Evolutionary conservation across 352 stramenopile genomes (phyloP).

Genomic region (Pythium utonaiense): DNA sequence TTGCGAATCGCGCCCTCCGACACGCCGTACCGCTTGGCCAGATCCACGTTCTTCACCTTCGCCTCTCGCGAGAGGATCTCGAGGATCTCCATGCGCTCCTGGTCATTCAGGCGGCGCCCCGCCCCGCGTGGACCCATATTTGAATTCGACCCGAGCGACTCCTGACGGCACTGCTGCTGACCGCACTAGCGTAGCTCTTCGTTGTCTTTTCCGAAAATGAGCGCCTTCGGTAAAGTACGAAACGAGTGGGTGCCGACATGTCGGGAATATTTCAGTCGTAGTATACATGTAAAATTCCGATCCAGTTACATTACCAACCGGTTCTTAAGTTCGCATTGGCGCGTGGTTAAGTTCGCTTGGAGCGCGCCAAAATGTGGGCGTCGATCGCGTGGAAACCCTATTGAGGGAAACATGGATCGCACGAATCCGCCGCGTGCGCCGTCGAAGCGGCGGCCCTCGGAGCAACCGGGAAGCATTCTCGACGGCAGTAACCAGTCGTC

Average conservation of each 20-base stretch:
- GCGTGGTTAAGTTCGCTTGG: constrained; percentile 8
- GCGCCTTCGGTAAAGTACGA: constrained; percentile 28
- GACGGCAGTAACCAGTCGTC: background rate
- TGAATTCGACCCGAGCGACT: background rate
- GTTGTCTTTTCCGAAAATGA: constrained; percentile 26
- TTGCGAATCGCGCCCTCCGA: constrained; percentile 86
- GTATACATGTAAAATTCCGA: background rate
- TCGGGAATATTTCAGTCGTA: background rate
- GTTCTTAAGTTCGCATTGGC: background rate
- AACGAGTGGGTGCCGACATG: constrained; percentile 17
- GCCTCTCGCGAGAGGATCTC: constrained; percentile 72
- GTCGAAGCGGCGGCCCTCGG: constrained; percentile 24
- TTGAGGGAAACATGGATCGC: constrained; percentile 16
- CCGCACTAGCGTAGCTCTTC: constrained; percentile 14
- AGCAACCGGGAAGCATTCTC: constrained; percentile 3
- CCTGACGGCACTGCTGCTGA: too few species aligned
- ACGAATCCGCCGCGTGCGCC: constrained; percentile 27
- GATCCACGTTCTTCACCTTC: constrained; percentile 85
- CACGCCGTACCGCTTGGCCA: constrained; percentile 83
- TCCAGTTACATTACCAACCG: background rate
- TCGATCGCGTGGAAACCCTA: background rate
- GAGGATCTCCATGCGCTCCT: constrained; percentile 89
- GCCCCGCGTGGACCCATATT: constrained; percentile 73
- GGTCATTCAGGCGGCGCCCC: constrained; percentile 80
- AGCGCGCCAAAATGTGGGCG: background rate